A percentile compares a stretch with the other conserved stretches of the same genome.
phyloP scores from a whole-genome alignment of 75 land plant species.

The Chamaecyparis obtusa region DNA sequence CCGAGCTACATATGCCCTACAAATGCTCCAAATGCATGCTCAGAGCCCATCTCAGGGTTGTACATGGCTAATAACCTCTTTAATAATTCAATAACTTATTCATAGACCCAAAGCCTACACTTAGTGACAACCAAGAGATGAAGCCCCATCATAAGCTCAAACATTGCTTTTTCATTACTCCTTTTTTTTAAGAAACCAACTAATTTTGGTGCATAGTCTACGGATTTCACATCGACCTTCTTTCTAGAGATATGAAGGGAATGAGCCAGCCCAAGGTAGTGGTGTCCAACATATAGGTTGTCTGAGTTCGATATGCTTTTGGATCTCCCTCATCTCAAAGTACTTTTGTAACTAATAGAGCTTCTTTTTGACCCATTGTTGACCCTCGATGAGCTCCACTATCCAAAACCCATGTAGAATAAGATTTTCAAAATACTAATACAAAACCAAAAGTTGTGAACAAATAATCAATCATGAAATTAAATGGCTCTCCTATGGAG shows the following conservation, averaged over 20 bases:
- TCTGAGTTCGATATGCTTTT: background rate
- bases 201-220: constrained; percentile 32
- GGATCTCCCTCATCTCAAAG: constrained; percentile 1
- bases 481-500: background rate
- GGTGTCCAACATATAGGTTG: background rate
- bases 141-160: constrained; percentile 22
- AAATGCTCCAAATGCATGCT: constrained; percentile 37
- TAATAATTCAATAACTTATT: constrained; percentile 25
- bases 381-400: background rate
- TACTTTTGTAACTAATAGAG: background rate
- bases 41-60: constrained; percentile 17
- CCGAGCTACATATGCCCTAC: constrained; percentile 42
- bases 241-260: background rate
- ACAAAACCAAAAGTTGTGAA: background rate
- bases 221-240: constrained; percentile 16
- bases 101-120: constrained; percentile 33
- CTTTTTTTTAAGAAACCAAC: constrained; percentile 29
- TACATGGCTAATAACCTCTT: constrained; percentile 21
- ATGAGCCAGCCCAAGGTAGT: constrained; percentile 3
- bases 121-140: constrained; percentile 38
- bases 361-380: background rate
- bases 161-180: constrained; percentile 4
- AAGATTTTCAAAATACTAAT: constrained; percentile 3
- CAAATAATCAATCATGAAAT: background rate
- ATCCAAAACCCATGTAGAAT: constrained; percentile 2